These are phyloP conservation scores for Volvariella volvacea DNA, from an alignment of 1,284 basidiomycete species.

Conservation along the genomic window DNA sequence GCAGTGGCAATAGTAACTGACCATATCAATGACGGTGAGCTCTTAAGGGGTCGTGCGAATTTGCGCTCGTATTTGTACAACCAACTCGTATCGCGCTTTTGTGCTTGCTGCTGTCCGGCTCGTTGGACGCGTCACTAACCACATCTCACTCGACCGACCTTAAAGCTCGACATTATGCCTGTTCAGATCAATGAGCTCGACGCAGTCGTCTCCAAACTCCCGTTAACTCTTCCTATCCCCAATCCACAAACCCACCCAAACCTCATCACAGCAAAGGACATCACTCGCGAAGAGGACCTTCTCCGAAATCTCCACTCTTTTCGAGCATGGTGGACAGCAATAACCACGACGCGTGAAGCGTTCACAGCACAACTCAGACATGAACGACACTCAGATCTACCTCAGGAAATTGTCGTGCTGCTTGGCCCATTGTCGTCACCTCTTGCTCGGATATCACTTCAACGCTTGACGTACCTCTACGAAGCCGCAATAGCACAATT, in stretches of 20 bases:
- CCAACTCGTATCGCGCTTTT: no score
- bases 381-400: conserved; percentile 39
- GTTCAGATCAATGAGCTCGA: not conserved
- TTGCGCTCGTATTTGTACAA: not conserved
- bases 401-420: conserved; percentile 42
- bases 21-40: conserved; percentile 10
- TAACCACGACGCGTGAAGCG: conserved; percentile 70
- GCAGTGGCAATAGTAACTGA: conserved; percentile 7
- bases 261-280: conserved; percentile 71
- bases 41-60: not conserved
- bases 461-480: conserved; percentile 85
- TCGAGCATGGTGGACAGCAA: conserved; percentile 87
- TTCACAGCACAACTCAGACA: conserved; percentile 51
- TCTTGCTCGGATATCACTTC: conserved; percentile 68
- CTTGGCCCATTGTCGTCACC: conserved; percentile 74
- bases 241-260: conserved; percentile 73
- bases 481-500: conserved; percentile 89
- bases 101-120: no score
- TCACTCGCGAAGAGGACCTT: conserved; percentile 93
- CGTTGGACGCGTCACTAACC: no score
- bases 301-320: conserved; percentile 88
- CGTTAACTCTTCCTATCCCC: conserved; percentile 81
- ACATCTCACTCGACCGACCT: no score
- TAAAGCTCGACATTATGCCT: conserved; percentile 37
- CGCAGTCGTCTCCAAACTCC: conserved; percentile 40